Evolutionary conservation across 129 eudicot species (phyloP).

Genomic region (Calendula officinalis): DNA sequence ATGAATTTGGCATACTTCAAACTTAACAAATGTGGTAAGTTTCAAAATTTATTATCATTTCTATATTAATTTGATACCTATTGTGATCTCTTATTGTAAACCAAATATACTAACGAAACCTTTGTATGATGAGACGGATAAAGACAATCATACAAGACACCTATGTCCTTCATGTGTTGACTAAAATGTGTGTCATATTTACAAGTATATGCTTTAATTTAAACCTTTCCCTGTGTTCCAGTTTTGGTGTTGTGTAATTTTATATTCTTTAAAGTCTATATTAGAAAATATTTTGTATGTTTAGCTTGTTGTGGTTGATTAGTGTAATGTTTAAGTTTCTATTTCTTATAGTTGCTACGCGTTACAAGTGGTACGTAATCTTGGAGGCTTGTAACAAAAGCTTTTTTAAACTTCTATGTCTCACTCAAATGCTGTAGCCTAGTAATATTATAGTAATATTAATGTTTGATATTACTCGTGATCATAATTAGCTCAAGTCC

Average conservation of each 20-base stretch:
- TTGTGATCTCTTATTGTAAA: no score
- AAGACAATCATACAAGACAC: neutral
- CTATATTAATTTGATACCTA: no score
- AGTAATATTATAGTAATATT: no score
- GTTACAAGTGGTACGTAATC: neutral
- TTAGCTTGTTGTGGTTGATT: neutral
- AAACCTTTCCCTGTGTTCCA: neutral
- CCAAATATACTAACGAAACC: neutral
- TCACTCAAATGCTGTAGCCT: no score
- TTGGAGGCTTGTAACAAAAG: neutral
- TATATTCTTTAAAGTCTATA: neutral
- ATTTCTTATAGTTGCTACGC: neutral
- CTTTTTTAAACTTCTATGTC: no score
- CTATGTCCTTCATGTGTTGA: neutral
- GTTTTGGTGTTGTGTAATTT: neutral
- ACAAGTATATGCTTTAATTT: conserved; percentile 1
- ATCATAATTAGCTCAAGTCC: no score
- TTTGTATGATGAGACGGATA: neutral
- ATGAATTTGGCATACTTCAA: no score
- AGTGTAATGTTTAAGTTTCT: neutral
- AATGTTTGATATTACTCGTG: no score
- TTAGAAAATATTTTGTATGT: neutral
- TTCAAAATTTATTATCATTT: no score
- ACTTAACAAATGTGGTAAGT: no score
- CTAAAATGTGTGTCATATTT: neutral